phyloP scores from a whole-genome alignment of 805 yeast species.

The Ogataea chonburiensis region DNA sequence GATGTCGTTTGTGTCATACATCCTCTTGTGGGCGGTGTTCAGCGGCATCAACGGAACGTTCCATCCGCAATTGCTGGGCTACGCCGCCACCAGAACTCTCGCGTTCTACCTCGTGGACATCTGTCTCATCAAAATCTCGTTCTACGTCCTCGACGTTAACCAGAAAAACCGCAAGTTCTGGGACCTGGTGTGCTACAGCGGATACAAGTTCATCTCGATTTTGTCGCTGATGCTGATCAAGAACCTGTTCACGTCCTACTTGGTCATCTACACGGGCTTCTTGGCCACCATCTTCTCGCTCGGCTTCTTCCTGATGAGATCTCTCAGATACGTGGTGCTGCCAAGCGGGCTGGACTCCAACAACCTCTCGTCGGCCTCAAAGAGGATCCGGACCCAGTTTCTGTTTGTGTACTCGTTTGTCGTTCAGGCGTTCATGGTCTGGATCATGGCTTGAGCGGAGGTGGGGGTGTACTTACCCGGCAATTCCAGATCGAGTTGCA shows the following conservation, averaged over 20 bases:
- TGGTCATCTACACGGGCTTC: slow-evolving; percentile 37
- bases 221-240: slow-evolving; percentile 55
- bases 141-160: slow-evolving; percentile 72
- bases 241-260: slow-evolving; percentile 37
- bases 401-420: slow-evolving; percentile 81
- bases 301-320: slow-evolving; percentile 67
- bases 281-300: slow-evolving; percentile 53
- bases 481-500: neutral
- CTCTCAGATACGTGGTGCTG: slow-evolving; percentile 64
- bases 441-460: slow-evolving; percentile 51
- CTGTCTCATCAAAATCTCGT: slow-evolving; percentile 70
- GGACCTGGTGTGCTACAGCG: slow-evolving; percentile 86
- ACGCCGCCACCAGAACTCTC: slow-evolving; percentile 79
- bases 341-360: slow-evolving; percentile 59
- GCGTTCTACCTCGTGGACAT: slow-evolving; percentile 82
- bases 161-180: slow-evolving; percentile 54
- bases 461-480: slow-evolving; percentile 9
- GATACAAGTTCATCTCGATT: slow-evolving; percentile 89
- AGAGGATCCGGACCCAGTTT: slow-evolving; percentile 82
- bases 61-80: slow-evolving; percentile 90
- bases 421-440: slow-evolving; percentile 72
- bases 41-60: slow-evolving; percentile 87
- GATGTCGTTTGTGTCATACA: slow-evolving; percentile 89
- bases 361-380: slow-evolving; percentile 61
- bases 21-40: slow-evolving; percentile 76